Conservation (phyloP, 2,329 filamentous ascomycete genomes). For the Fusarium ramigenum region DNA sequence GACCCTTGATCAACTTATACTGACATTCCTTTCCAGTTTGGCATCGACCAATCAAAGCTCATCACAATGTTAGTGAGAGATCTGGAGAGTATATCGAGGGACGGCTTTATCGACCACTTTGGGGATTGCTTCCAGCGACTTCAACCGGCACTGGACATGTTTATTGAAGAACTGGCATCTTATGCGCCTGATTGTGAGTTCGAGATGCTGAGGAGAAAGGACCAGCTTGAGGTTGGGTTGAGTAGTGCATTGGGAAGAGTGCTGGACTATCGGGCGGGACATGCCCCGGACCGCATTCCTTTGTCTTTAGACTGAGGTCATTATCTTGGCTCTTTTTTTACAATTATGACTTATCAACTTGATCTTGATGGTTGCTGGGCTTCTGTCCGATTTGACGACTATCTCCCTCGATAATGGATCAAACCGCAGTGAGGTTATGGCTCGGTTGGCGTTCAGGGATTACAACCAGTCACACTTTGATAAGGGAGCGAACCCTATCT, state of each 20-base stretch:
- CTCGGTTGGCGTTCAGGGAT: slow-evolving; percentile 12
- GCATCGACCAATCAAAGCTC: slow-evolving; percentile 16
- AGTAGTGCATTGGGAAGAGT: neutral
- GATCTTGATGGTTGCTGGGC: neutral
- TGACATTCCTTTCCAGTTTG: slow-evolving; percentile 17
- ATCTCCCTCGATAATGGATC: neutral
- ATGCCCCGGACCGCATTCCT: slow-evolving; percentile 17
- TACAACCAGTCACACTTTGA: neutral
- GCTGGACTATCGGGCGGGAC: neutral
- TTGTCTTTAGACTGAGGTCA: slow-evolving; percentile 12
- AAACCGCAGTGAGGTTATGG: neutral
- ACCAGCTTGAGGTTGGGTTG: slow-evolving; percentile 10
- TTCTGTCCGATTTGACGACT: neutral
- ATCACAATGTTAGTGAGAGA: neutral
- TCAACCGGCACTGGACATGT: neutral
- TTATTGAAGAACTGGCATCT: slow-evolving; percentile 3
- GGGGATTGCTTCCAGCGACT: slow-evolving; percentile 17
- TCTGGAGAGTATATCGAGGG: neutral
- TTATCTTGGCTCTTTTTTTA: neutral
- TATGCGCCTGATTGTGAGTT: slow-evolving; percentile 6
- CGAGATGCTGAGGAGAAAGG: slow-evolving; percentile 21
- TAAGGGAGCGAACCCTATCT: slow-evolving; percentile 23
- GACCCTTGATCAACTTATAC: neutral
- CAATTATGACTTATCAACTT: neutral
- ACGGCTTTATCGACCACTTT: slow-evolving; percentile 19